phyloP scores from a whole-genome alignment of 768 basidiomycete species.

The Leccinum olivaceopallidum region DNA sequence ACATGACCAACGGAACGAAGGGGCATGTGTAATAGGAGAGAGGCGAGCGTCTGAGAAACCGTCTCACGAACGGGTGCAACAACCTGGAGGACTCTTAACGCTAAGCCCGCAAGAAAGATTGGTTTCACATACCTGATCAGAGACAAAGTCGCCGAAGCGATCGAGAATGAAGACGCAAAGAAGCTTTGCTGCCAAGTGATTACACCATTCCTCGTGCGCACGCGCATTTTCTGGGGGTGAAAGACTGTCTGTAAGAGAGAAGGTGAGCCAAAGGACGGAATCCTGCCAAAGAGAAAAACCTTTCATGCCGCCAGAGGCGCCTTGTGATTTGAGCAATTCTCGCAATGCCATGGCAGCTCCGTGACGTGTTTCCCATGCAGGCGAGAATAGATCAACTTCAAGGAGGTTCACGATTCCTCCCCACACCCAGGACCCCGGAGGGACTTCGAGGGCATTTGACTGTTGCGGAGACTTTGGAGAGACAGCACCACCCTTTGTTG shows the following conservation, averaged over 20 bases:
- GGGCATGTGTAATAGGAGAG: conserved; percentile 87
- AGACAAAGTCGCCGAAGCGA: conserved; percentile 97
- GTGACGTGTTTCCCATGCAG: conserved; percentile 92
- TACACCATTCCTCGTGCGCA: conserved; percentile 86
- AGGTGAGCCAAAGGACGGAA: background rate
- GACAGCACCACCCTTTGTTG: conserved; percentile 83
- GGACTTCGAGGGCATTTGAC: conserved; percentile 75
- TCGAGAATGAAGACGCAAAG: conserved; percentile 91
- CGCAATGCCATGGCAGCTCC: conserved; percentile 90
- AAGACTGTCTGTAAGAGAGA: conserved; percentile 45
- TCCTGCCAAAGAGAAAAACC: conserved; percentile 39
- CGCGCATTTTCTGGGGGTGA: conserved; percentile 58
- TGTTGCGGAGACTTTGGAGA: conserved; percentile 75
- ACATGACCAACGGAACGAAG: conserved; percentile 76
- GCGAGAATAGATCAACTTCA: conserved; percentile 80
- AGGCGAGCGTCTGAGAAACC: conserved; percentile 90
- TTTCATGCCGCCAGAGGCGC: conserved; percentile 79
- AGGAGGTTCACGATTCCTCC: conserved; percentile 78
- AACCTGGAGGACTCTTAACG: conserved; percentile 45
- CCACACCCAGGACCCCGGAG: conserved; percentile 82
- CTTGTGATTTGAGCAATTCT: conserved; percentile 84
- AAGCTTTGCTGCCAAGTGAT: conserved; percentile 80
- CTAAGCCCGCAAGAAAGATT: background rate
- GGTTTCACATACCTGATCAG: conserved; percentile 65
- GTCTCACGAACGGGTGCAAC: conserved; percentile 97